Conservation (phyloP, 257 asterid genomes). For the Jacaranda copaia region DNA sequence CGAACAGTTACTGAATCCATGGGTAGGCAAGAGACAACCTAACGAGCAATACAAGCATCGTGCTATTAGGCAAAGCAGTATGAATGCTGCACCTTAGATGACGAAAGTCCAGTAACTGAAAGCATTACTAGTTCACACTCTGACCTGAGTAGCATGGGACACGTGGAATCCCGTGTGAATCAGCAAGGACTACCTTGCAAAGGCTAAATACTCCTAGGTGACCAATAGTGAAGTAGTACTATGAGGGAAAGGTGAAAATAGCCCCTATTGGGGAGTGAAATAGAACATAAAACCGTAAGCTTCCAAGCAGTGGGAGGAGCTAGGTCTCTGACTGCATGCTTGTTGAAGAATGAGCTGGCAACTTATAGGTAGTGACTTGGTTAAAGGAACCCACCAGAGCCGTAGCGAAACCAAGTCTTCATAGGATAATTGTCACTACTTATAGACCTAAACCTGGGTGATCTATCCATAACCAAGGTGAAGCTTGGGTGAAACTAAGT, state of each 20-base stretch:
- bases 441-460: too few relatives aligned
- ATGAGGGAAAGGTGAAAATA: background rate
- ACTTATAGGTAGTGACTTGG: too few relatives aligned
- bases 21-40: too few relatives aligned
- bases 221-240: background rate
- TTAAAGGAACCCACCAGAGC: too few relatives aligned
- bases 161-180: conserved; percentile 9
- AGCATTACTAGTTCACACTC: too few relatives aligned
- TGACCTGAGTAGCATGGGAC: background rate
- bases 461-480: background rate
- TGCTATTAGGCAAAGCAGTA: background rate
- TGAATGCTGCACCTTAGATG: background rate
- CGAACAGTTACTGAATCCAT: too few relatives aligned
- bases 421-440: too few relatives aligned
- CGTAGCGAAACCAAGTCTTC: too few relatives aligned
- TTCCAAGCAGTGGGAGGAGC: background rate
- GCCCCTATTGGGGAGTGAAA: background rate
- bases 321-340: too few relatives aligned
- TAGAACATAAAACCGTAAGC: background rate
- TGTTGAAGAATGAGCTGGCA: too few relatives aligned
- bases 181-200: conserved; percentile 29
- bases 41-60: background rate
- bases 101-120: background rate
- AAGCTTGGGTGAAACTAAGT: background rate
- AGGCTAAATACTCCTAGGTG: conserved; percentile 16